Percentiles rank a stretch among this genome's conserved stretches.
Evolutionary conservation across 2,329 filamentous ascomycete genomes (phyloP).

Genomic region (Trichoderma atrobrunneum): DNA sequence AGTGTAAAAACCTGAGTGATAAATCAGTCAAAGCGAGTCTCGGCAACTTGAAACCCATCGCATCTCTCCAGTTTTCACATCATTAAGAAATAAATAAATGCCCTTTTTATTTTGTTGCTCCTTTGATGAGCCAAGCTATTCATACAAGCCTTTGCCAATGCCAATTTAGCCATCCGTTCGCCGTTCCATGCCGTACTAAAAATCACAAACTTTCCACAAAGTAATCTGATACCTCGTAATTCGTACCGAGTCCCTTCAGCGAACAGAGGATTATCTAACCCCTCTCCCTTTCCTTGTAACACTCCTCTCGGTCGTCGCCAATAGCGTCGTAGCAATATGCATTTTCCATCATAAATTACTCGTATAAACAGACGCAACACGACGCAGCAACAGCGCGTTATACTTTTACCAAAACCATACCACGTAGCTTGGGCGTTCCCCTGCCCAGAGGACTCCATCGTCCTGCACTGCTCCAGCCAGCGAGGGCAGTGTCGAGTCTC

Average conservation of each 20-base stretch:
- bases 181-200: slow-evolving; percentile 22
- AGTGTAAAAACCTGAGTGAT: background rate
- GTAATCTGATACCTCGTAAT: background rate
- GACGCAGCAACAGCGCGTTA: background rate
- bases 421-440: background rate
- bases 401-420: background rate
- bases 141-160: background rate
- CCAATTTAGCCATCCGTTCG: slow-evolving; percentile 7
- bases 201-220: slow-evolving; percentile 25
- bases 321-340: slow-evolving; percentile 25
- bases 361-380: background rate
- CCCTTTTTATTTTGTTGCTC: background rate
- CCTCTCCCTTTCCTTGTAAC: slow-evolving; percentile 41
- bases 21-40: background rate
- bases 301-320: slow-evolving; percentile 26
- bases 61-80: background rate
- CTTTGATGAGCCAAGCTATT: background rate
- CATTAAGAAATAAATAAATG: background rate
- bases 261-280: slow-evolving; percentile 51
- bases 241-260: slow-evolving; percentile 22
- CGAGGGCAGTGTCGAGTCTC: slow-evolving; percentile 30
- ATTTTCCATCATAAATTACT: slow-evolving; percentile 2
- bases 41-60: background rate
- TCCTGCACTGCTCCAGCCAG: slow-evolving; percentile 6
- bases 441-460: background rate